Conservation (phyloP, 371 early-diverging fungal species). For the Syncephalastrum racemosum region DNA sequence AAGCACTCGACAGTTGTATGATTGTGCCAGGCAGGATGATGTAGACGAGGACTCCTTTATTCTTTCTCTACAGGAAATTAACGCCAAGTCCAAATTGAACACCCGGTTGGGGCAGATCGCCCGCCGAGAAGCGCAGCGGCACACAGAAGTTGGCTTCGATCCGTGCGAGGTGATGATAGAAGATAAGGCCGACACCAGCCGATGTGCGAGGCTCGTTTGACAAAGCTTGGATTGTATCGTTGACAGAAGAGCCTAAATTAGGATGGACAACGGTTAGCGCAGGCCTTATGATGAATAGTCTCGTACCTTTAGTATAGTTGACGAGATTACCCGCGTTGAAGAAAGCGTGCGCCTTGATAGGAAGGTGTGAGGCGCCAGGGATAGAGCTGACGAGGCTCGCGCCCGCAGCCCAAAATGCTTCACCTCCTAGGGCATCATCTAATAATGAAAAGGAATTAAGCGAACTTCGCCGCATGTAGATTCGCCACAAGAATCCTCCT, state of each 20-base stretch:
- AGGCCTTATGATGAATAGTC: no score
- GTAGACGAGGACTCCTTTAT: not conserved
- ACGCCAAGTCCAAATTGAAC: slow-evolving; percentile 87
- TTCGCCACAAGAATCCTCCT: not conserved
- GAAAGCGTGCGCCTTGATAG: slow-evolving; percentile 83
- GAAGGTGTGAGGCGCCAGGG: slow-evolving; percentile 62
- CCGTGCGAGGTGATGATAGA: slow-evolving; percentile 72
- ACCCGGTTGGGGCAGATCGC: slow-evolving; percentile 74
- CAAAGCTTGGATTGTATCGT: slow-evolving; percentile 39
- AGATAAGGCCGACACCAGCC: slow-evolving; percentile 78
- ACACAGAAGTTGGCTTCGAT: slow-evolving; percentile 49
- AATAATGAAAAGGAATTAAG: not conserved
- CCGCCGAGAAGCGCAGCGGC: slow-evolving; percentile 43
- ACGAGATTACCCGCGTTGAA: slow-evolving; percentile 83
- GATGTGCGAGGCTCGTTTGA: slow-evolving; percentile 61
- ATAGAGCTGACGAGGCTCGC: slow-evolving; percentile 78
- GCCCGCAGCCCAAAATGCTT: slow-evolving; percentile 77
- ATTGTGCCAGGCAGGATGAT: no score
- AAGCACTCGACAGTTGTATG: no score
- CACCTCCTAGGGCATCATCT: slow-evolving; percentile 91
- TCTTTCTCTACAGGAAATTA: slow-evolving; percentile 66
- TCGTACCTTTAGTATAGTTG: slow-evolving; percentile 44
- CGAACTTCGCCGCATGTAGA: not conserved
- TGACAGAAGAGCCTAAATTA: not conserved
- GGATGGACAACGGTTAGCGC: not conserved